Conservation (phyloP, 805 yeast species). For the Barnettozyma botsteinii region DNA sequence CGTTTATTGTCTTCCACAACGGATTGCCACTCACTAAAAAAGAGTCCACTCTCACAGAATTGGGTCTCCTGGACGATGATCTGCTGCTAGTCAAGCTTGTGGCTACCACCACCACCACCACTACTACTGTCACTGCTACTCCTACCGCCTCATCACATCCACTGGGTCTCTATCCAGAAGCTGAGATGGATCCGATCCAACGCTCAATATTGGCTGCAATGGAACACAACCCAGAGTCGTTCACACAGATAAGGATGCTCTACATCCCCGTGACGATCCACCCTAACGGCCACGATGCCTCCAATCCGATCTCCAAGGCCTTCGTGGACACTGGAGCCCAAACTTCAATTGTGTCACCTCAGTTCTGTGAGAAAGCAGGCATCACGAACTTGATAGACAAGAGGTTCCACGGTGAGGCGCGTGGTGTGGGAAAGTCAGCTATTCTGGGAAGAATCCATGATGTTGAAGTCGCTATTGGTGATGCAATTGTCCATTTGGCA, state of each 20-base stretch:
- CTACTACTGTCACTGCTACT: neutral
- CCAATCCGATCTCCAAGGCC: conserved; percentile 52
- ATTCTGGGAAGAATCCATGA: conserved; percentile 84
- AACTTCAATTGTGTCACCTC: conserved; percentile 74
- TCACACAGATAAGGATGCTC: conserved; percentile 77
- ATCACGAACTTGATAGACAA: conserved; percentile 69
- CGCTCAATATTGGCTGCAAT: conserved; percentile 48
- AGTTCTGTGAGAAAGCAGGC: conserved; percentile 67
- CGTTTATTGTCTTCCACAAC: conserved; percentile 29
- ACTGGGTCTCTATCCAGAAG: neutral
- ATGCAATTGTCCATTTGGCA: conserved; percentile 55
- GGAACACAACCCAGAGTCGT: conserved; percentile 87
- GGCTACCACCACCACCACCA: neutral
- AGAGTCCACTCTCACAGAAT: neutral
- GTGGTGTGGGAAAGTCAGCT: conserved; percentile 82
- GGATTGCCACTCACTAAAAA: conserved; percentile 5
- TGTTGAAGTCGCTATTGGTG: conserved; percentile 77
- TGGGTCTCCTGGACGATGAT: conserved; percentile 4
- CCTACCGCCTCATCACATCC: neutral
- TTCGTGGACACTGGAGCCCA: conserved; percentile 98
- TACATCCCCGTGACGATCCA: conserved; percentile 41
- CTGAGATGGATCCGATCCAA: conserved; percentile 5
- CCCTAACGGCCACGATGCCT: conserved; percentile 3
- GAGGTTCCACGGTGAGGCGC: conserved; percentile 75
- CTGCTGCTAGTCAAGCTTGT: conserved; percentile 2